Base-by-base conservation (phyloP, 345 rosid species). In the Citrus hindsii region DNA sequence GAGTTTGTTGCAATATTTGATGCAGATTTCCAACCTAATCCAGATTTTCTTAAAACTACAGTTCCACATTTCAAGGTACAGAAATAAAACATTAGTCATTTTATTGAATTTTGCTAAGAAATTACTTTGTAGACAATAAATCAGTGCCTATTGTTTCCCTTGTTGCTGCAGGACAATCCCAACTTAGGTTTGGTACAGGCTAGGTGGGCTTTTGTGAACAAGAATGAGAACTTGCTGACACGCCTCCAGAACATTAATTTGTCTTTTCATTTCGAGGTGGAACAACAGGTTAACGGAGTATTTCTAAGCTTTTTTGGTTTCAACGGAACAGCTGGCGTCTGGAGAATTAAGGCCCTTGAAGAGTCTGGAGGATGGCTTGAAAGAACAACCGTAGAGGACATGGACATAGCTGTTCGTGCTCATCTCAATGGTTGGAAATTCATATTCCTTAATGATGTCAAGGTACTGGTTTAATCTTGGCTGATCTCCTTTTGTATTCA, bases 341-440 rank as follows among this genome's bases (percentile, higher is more conserved):
- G 97, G 97, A 90, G 95, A 82, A 93, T 90, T 38, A 93, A 90
- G 83, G 90, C 97, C 76, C 94, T 93, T 22, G 95, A 93, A 82
- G 95, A 91, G 51, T 91, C 95, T 46, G 97, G 97, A 70, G 97
- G 97, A 10, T 93, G 97, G 97, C 97, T 93, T 76, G 97, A 93
- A 81, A 85, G 97, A 67, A 92, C 97, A 27, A 92, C 97, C 28
- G 94, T 91, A 0, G 94, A 92, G 85, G 97, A 92, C 81, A 93
- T 93, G 97, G 97, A 92, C 83, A 92, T 92, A 69, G 97, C 97
- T 62, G 93, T 92, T 35, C 92, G 97, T 1, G 97, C 97, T 0
- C 97, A 92, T 90, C 93, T 92, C 60, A 88, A 85, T 82, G 97
- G 97, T 58, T 92, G 97, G 97, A 92, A 92, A 75, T 92, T 92